These are phyloP conservation scores for Mycena chlorophos DNA, from an alignment of 768 basidiomycete species.

Conservation along the genomic window DNA sequence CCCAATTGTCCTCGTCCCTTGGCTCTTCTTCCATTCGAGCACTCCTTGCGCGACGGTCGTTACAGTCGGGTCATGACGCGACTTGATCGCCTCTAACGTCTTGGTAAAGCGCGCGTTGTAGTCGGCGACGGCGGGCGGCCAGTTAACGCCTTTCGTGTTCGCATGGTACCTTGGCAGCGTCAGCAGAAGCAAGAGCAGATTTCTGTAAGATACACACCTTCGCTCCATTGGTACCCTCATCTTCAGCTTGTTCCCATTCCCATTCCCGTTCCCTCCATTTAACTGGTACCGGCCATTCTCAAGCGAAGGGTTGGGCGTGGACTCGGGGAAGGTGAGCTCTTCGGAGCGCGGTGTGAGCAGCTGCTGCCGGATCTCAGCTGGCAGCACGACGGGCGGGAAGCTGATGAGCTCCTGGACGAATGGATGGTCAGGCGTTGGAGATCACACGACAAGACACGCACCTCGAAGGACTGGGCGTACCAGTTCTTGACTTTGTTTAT, in stretches of 20 bases:
- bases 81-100: constrained; percentile 84
- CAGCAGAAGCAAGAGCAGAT: constrained; percentile 8
- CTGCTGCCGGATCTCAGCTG: constrained; percentile 66
- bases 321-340: constrained; percentile 60
- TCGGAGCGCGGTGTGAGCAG: constrained; percentile 51
- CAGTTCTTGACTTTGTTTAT: constrained; percentile 96
- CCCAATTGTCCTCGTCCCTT: constrained; percentile 70
- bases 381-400: constrained; percentile 77
- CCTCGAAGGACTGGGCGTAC: constrained; percentile 99
- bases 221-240: constrained; percentile 83
- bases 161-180: constrained; percentile 73
- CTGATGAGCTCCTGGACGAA: constrained; percentile 76
- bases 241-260: constrained; percentile 55
- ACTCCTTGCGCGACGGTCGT: constrained; percentile 97
- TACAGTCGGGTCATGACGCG: constrained; percentile 94
- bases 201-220: constrained; percentile 50
- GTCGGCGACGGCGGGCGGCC: constrained; percentile 92
- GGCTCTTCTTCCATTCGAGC: constrained; percentile 88
- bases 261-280: constrained; percentile 35
- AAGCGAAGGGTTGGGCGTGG: constrained; percentile 78
- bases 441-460: constrained; percentile 39
- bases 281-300: constrained; percentile 21
- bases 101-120: constrained; percentile 93
- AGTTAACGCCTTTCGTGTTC: constrained; percentile 63
- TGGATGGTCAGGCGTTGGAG: constrained; percentile 8